Base-by-base conservation (phyloP, 208 protist genomes). In the Leishmania martiniquensis region DNA sequence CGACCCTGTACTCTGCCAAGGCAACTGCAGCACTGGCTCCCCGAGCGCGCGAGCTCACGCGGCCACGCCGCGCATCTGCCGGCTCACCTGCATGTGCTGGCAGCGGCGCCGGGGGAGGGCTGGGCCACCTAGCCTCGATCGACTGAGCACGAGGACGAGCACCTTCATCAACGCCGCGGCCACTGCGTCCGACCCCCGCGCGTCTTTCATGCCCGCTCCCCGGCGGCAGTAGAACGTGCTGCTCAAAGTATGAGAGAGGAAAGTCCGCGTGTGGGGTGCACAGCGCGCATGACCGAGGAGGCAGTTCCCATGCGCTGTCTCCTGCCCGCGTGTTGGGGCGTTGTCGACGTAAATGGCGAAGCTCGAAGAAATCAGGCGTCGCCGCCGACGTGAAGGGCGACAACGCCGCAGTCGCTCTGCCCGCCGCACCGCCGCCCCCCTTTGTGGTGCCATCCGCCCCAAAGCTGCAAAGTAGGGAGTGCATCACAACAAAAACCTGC, bases 401-500 rank as follows among this genome's bases (percentile, higher is more conserved):
- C 5, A 39, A 68, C 34, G 39, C 69, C 22, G 69, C 22, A 62
- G 51, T 60, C 32, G 51, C 51, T 4, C 34, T n/a, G 17, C 2
- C 67, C 9, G 67, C 1, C 54, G 67, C 13, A 25, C 4, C 47
- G 45, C 5, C 42, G 15, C 29, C 12, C 20, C n/a, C 67, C 0
- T 6, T 55, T 17, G 45, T 2, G 12, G 34, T 39, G 45, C 39
- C 34, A 13, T 74, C 51, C 1, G 9, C 45, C 42, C 42, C 29
- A 39, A 55, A 81, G 72, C 88, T 95, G 78, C 91, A 95, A 51
- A 87, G 77, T 15, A 57, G 70, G 0, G 87, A 85, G 73, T 93
- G 74, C 87, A 95, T 84, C 37, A 95, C 75, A 49, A 92, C 25
- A 6, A 32, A 44, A n/a, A 13, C 60, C 13, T 39, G 60, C 71